Base-by-base conservation (phyloP, 495 filamentous ascomycete genomes). In the Chaetomium fimeti region DNA sequence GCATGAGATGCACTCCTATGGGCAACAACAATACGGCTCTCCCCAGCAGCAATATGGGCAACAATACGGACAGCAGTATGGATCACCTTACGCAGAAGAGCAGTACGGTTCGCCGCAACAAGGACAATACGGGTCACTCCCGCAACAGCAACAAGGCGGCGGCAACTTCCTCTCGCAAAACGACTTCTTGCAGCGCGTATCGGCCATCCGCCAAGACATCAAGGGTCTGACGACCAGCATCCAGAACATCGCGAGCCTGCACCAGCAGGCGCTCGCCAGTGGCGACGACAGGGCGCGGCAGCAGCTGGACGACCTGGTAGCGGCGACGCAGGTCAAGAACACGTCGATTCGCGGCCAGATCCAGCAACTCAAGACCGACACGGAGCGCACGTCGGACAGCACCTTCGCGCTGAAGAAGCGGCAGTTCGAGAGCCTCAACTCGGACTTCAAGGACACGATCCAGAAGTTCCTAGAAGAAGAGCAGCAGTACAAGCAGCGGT, bases 301-400 rank as follows among this genome's bases (percentile, higher is more conserved):
- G 51, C 79, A 83, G 68, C 76, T 90, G 32, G 85, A 91, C 69
- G 74, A 81, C 63, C 71, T 86, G 20, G 79, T 88, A 65, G 78
- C 87, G 38, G 79, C 88, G 52, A 89, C 88, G 3, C 87, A 89
- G 71, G 74, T 83, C 42, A 80, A 85, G 69, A 89, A 88, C 76
- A 84, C 80, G 18, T 77, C 81, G 25, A 88, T 91, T 75, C 81
- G 85, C 57, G 83, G 87, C 72, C 82, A 88, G 71, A 87, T 91
- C 78, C 86, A 87, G 69, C 80, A 75, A 53, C 78, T 91, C 27
- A 88, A 89, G 71, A 73, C 68, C 27, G 89, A 91, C 73, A 79
- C 83, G 16, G 73, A 81, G 74, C 82, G 83, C 61, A 86, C 84
- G 22, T 72, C 75, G 40, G 83, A 82, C 65, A 82, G 76, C 58